Evolutionary conservation across 768 basidiomycete species (phyloP).

Genomic region (Phallus indusiatus): DNA sequence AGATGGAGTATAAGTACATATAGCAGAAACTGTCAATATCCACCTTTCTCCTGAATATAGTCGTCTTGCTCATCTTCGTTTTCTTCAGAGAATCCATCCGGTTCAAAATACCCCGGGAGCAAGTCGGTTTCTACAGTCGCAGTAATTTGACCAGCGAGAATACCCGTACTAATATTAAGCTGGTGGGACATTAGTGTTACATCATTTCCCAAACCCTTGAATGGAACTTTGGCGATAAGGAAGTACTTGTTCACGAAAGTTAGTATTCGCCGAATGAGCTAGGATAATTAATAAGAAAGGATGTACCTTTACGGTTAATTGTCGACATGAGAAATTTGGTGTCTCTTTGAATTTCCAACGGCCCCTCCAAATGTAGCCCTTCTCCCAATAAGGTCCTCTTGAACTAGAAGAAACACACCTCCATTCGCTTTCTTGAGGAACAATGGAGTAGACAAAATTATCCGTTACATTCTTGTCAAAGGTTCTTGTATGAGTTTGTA

Average conservation of each 20-base stretch:
- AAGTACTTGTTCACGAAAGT: neutral
- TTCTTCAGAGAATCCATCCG: neutral
- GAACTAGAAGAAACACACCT: neutral
- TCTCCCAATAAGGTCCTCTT: neutral
- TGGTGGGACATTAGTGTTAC: neutral
- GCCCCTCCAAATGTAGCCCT: slow-evolving; percentile 1
- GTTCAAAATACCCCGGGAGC: neutral
- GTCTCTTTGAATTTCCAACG: slow-evolving; percentile 1
- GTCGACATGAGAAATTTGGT: slow-evolving; percentile 1
- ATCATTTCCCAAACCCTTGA: slow-evolving; percentile 5
- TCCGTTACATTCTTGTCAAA: neutral
- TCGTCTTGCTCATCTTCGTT: neutral
- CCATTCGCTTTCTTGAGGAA: neutral
- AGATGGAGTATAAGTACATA: too few species aligned
- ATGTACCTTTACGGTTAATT: neutral
- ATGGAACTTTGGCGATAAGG: neutral
- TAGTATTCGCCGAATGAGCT: neutral
- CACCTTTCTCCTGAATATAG: too few species aligned
- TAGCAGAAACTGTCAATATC: too few species aligned
- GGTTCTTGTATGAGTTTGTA: neutral
- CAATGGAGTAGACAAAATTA: slow-evolving; percentile 1
- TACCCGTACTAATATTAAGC: neutral
- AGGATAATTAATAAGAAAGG: neutral
- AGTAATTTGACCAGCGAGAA: neutral
- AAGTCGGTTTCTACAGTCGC: neutral